These are phyloP conservation scores for Pseudogymnoascus sp. DNA, from an alignment of 2,329 filamentous ascomycete species.

Conservation along the genomic window DNA sequence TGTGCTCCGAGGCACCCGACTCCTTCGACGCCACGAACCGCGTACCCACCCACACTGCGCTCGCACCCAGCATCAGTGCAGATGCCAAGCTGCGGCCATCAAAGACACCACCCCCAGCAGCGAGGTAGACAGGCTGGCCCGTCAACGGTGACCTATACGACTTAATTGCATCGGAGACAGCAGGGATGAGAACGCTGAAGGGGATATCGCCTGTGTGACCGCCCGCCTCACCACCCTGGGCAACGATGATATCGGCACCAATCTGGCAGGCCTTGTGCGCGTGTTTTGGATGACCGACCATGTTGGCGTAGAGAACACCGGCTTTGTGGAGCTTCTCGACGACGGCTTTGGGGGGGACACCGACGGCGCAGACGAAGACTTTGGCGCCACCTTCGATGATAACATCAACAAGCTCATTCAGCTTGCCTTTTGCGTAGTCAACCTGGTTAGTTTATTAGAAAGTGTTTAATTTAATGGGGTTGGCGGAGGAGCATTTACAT, in stretches of 20 bases:
- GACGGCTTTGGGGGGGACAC: slow-evolving; percentile 78
- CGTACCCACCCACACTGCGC: slow-evolving; percentile 92
- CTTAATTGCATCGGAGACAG: slow-evolving; percentile 73
- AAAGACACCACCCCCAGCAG: slow-evolving; percentile 93
- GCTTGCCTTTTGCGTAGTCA: slow-evolving; percentile 99
- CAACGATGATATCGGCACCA: slow-evolving; percentile 93
- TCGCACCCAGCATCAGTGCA: slow-evolving; percentile 84
- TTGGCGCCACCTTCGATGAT: slow-evolving; percentile 86
- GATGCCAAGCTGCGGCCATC: slow-evolving; percentile 87
- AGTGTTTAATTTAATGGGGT: slow-evolving; percentile 17
- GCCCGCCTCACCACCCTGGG: slow-evolving; percentile 94
- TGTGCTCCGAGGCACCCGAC: slow-evolving; percentile 83
- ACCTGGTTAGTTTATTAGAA: slow-evolving; percentile 52
- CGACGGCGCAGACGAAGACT: slow-evolving; percentile 94
- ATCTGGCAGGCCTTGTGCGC: slow-evolving; percentile 89
- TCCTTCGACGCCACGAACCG: slow-evolving; percentile 91
- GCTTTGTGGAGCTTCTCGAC: slow-evolving; percentile 83
- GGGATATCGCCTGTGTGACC: slow-evolving; percentile 94
- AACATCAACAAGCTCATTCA: slow-evolving; percentile 80
- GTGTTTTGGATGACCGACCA: slow-evolving; percentile 99
- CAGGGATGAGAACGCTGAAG: slow-evolving; percentile 84
- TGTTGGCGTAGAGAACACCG: slow-evolving; percentile 98
- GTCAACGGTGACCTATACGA: slow-evolving; percentile 80
- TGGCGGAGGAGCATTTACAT: background rate
- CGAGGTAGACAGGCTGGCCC: slow-evolving; percentile 76